These are phyloP conservation scores for Rubroshorea leprosula DNA, from an alignment of 345 rosid genomes.

Conservation along the genomic window DNA sequence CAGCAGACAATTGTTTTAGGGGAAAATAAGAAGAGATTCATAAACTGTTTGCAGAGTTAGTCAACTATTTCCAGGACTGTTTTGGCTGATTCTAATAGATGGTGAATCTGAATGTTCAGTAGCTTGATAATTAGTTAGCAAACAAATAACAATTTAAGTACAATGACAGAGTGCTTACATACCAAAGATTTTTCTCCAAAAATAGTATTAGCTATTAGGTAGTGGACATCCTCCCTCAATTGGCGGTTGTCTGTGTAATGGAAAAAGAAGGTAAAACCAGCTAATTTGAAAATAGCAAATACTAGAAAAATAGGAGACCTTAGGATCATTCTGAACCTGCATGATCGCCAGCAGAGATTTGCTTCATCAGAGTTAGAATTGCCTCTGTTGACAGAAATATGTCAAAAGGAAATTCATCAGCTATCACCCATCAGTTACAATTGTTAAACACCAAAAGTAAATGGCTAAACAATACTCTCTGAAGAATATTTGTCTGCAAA, in stretches of 20 bases:
- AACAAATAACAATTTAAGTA: background rate
- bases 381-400: slow-evolving; percentile 44
- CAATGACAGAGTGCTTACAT: slow-evolving; percentile 15
- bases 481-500: slow-evolving; percentile 68
- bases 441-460: slow-evolving; percentile 7
- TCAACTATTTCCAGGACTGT: background rate
- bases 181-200: slow-evolving; percentile 70
- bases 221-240: slow-evolving; percentile 41
- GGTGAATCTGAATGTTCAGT: background rate
- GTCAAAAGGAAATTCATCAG: slow-evolving; percentile 8
- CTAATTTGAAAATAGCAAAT: slow-evolving; percentile 1
- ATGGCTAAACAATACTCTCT: slow-evolving; percentile 52
- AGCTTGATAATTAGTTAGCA: background rate
- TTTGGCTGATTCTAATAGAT: background rate
- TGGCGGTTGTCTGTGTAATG: slow-evolving; percentile 35
- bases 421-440: slow-evolving; percentile 3
- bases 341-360: slow-evolving; percentile 42
- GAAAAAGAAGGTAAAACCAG: slow-evolving; percentile 18
- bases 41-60: background rate
- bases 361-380: slow-evolving; percentile 71
- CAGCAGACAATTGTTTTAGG: no score
- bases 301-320: background rate
- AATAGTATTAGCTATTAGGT: slow-evolving; percentile 15
- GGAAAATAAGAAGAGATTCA: no score
- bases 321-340: slow-evolving; percentile 38